These are phyloP conservation scores for Cyberlindnera veronae DNA, from an alignment of 805 yeast genomes.

Conservation along the genomic window DNA sequence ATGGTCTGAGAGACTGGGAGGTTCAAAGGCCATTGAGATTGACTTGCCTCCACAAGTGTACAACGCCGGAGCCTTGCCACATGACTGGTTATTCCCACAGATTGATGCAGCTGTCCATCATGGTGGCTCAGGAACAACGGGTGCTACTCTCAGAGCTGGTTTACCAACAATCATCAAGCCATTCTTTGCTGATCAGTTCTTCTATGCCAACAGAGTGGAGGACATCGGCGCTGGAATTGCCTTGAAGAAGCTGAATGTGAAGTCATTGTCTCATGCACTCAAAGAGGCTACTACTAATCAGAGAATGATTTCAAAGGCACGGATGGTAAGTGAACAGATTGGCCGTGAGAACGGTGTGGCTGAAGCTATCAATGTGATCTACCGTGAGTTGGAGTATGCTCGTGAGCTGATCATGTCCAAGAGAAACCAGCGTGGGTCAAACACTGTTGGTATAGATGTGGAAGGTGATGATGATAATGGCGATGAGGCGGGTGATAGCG, in stretches of 20 bases:
- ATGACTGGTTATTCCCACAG: conserved; percentile 89
- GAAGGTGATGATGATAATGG: conserved; percentile 14
- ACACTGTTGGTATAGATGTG: no score
- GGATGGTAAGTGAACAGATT: conserved; percentile 57
- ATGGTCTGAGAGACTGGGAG: conserved; percentile 77
- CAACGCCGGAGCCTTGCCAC: conserved; percentile 75
- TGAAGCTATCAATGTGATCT: conserved; percentile 73
- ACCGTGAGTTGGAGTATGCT: conserved; percentile 76
- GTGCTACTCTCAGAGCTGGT: conserved; percentile 84
- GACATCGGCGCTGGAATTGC: conserved; percentile 84
- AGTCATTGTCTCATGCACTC: conserved; percentile 63
- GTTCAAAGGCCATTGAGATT: conserved; percentile 35
- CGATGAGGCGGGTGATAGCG: conserved; percentile 2
- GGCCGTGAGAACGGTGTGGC: conserved; percentile 76
- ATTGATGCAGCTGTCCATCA: conserved; percentile 95
- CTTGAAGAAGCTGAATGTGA: conserved; percentile 62
- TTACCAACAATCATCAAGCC: conserved; percentile 90
- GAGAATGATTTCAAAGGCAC: conserved; percentile 67
- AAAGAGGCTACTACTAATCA: conserved; percentile 62
- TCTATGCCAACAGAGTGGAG: conserved; percentile 82
- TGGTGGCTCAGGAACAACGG: conserved; percentile 97
- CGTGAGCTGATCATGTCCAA: conserved; percentile 50
- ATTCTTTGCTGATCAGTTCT: conserved; percentile 94
- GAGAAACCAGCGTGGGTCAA: conserved; percentile 25
- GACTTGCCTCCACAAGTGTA: conserved; percentile 63